These are phyloP conservation scores for Termitomyces sp. DNA, from an alignment of 768 basidiomycete genomes.

Conservation along the genomic window DNA sequence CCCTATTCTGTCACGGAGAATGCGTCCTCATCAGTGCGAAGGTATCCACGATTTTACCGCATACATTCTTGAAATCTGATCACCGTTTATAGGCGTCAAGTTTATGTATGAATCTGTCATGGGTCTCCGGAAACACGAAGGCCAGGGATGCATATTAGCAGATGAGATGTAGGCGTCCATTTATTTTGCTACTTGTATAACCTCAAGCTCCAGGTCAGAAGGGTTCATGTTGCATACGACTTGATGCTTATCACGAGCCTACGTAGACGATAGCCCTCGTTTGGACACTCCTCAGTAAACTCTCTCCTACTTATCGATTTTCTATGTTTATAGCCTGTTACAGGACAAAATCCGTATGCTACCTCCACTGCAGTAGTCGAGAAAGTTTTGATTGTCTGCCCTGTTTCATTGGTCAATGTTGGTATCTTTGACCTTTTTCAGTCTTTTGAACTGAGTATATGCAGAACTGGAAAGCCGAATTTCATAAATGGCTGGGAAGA, in stretches of 20 bases:
- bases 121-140: slow-evolving; percentile 88
- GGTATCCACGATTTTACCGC: slow-evolving; percentile 32
- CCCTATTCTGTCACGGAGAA: slow-evolving; percentile 66
- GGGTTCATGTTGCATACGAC: neutral
- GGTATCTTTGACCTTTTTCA: slow-evolving; percentile 13
- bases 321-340: neutral
- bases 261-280: slow-evolving; percentile 82
- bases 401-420: slow-evolving; percentile 84
- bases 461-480: slow-evolving; percentile 94
- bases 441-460: neutral
- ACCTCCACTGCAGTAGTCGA: slow-evolving; percentile 50
- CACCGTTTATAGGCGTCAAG: slow-evolving; percentile 47
- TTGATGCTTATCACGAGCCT: neutral
- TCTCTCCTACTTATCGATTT: neutral
- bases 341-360: slow-evolving; percentile 83
- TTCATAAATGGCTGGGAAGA: slow-evolving; percentile 82
- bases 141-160: slow-evolving; percentile 91
- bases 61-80: neutral
- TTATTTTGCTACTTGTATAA: neutral
- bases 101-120: slow-evolving; percentile 97
- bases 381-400: slow-evolving; percentile 91
- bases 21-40: slow-evolving; percentile 89
- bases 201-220: slow-evolving; percentile 48
- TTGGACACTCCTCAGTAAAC: slow-evolving; percentile 87
- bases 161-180: slow-evolving; percentile 77